Conservation (phyloP, 1,284 basidiomycete species). For the Ustilago curta region DNA sequence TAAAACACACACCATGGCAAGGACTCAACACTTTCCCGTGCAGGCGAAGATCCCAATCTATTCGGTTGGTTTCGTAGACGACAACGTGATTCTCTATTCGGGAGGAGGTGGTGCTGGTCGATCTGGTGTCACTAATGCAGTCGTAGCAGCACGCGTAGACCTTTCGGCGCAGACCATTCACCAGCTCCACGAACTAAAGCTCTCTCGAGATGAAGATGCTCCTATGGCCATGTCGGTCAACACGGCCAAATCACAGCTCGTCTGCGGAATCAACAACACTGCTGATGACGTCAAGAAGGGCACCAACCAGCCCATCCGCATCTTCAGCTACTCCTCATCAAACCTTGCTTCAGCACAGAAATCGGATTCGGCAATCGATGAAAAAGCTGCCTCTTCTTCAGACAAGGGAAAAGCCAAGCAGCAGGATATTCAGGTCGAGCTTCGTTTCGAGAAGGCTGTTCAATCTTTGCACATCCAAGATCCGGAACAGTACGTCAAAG, state of each 20-base stretch:
- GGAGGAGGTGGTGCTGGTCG: conserved; percentile 66
- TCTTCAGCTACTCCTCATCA: conserved; percentile 48
- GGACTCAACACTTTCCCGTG: conserved; percentile 52
- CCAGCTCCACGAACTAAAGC: conserved; percentile 50
- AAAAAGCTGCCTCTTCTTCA: conserved; percentile 1
- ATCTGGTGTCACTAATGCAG: conserved; percentile 62
- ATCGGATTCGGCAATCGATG: not conserved
- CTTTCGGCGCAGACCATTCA: conserved; percentile 29
- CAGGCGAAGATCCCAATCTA: conserved; percentile 62
- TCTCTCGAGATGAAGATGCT: conserved; percentile 64
- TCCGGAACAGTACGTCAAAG: conserved; percentile 58
- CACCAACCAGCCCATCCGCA: conserved; percentile 56
- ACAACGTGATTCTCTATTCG: conserved; percentile 60
- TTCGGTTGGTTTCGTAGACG: conserved; percentile 58
- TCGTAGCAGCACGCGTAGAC: conserved; percentile 51
- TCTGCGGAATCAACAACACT: conserved; percentile 63
- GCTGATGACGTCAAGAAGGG: conserved; percentile 40
- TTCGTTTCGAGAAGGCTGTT: conserved; percentile 32
- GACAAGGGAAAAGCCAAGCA: conserved; percentile 36
- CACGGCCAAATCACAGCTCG: conserved; percentile 31
- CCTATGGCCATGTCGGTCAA: conserved; percentile 66
- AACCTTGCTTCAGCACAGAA: not conserved
- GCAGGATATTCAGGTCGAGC: conserved; percentile 19
- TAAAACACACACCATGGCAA: conserved; percentile 23
- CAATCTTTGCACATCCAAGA: conserved; percentile 53